These are phyloP conservation scores for Neoscytalidium dimidiatum DNA, from an alignment of 2,329 filamentous ascomycete species.

Conservation along the genomic window DNA sequence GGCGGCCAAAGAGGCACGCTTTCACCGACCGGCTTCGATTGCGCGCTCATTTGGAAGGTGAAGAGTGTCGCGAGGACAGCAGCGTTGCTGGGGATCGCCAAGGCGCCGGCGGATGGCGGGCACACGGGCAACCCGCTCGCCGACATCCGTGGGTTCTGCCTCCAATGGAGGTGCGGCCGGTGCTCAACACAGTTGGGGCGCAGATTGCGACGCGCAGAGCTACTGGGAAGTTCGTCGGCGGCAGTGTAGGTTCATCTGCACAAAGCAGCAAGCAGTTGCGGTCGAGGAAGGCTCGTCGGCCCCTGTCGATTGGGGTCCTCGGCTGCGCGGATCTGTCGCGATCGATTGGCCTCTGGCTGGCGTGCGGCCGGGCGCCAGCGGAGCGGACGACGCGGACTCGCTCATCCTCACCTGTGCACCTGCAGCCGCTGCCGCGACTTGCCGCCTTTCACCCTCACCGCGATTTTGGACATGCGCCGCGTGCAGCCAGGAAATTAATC, in stretches of 20 bases:
- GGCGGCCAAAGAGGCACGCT: not conserved
- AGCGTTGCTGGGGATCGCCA: not conserved
- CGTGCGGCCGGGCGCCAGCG: slow-evolving; percentile 7
- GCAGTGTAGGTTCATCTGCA: not conserved
- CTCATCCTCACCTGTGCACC: too few relatives aligned
- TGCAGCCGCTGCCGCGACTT: not conserved
- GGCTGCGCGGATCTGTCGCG: not conserved
- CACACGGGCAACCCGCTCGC: not conserved
- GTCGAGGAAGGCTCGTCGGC: not conserved
- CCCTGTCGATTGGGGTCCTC: not conserved
- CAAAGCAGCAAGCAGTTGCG: not conserved
- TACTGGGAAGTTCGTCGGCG: not conserved
- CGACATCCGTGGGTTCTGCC: not conserved
- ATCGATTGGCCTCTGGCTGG: not conserved
- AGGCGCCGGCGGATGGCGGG: not conserved
- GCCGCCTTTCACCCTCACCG: slow-evolving; percentile 7
- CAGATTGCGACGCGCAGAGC: not conserved
- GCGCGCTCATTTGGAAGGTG: not conserved
- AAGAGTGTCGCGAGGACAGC: not conserved
- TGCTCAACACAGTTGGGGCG: not conserved
- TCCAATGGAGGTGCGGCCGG: not conserved
- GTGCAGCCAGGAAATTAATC: not conserved
- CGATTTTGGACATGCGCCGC: slow-evolving; percentile 4
- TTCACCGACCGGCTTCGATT: not conserved
- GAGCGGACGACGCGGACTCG: too few relatives aligned